Conservation (phyloP, 1,284 basidiomycete species). For the Boletus sp. region DNA sequence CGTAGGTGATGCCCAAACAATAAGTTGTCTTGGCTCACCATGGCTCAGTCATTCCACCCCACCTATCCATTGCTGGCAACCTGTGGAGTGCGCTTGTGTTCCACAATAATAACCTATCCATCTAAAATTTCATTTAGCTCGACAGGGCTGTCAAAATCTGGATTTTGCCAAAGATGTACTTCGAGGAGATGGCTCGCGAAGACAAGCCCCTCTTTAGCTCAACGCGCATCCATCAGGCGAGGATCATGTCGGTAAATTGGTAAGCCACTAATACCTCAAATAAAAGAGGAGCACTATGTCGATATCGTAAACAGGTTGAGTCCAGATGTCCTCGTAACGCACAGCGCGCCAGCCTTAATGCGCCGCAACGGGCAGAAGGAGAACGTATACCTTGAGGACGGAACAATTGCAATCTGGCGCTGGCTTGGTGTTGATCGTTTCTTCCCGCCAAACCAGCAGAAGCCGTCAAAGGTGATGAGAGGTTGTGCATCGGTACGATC, state of each 20-base stretch:
- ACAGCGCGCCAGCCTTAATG: constrained; percentile 57
- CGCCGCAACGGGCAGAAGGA: constrained; percentile 34
- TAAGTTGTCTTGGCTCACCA: constrained; percentile 9
- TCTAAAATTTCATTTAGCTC: constrained; percentile 40
- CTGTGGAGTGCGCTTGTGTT: constrained; percentile 52
- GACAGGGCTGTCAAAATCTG: constrained; percentile 73
- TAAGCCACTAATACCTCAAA: constrained; percentile 21
- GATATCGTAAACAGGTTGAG: constrained; percentile 45
- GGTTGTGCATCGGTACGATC: constrained; percentile 57
- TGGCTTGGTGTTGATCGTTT: constrained; percentile 66
- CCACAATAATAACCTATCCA: not conserved
- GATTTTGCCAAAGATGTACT: constrained; percentile 40
- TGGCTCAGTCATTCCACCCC: constrained; percentile 59
- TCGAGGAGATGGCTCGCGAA: constrained; percentile 46
- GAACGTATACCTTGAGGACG: constrained; percentile 41
- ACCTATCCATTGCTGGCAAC: constrained; percentile 62
- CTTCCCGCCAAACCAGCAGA: constrained; percentile 48
- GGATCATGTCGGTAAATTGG: constrained; percentile 63
- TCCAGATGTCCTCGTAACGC: constrained; percentile 55
- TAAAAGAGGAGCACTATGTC: not conserved
- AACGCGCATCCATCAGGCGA: constrained; percentile 58
- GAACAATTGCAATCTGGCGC: constrained; percentile 57
- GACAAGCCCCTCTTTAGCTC: constrained; percentile 74
- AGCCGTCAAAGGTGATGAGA: constrained; percentile 41
- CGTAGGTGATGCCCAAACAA: constrained; percentile 37